Percentiles rank a stretch among this genome's conserved stretches.
phyloP scores from a whole-genome alignment of 768 basidiomycete species.

The Psilocybe subaeruginosa region DNA sequence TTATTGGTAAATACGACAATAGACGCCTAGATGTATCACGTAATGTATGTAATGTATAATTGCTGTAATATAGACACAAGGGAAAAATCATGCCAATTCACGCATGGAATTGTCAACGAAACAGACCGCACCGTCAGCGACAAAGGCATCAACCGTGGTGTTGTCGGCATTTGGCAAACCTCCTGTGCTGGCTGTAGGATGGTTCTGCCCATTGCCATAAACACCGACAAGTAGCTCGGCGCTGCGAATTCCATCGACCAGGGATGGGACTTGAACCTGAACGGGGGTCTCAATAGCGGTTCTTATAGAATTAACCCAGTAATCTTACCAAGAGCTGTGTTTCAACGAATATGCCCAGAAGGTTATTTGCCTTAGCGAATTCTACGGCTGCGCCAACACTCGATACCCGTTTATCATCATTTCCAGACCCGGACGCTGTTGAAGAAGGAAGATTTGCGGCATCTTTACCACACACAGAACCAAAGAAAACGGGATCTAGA shows the following conservation, averaged over 20 bases:
- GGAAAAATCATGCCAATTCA: slow-evolving; percentile 38
- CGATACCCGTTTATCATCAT: slow-evolving; percentile 51
- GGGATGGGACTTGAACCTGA: slow-evolving; percentile 85
- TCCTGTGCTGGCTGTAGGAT: slow-evolving; percentile 33
- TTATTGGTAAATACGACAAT: slow-evolving; percentile 12
- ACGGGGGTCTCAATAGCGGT: slow-evolving; percentile 4
- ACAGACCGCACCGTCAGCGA: slow-evolving; percentile 64
- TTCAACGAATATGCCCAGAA: slow-evolving; percentile 90
- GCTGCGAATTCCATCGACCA: slow-evolving; percentile 88
- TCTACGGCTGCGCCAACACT: slow-evolving; percentile 92
- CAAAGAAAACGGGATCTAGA: slow-evolving; percentile 93
- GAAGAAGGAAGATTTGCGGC: slow-evolving; percentile 37
- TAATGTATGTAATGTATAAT: slow-evolving; percentile 14
- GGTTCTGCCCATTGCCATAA: slow-evolving; percentile 61
- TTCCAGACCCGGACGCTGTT: slow-evolving; percentile 29
- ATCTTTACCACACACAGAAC: slow-evolving; percentile 80
- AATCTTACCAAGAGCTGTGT: slow-evolving; percentile 78
- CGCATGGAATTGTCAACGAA: slow-evolving; percentile 67
- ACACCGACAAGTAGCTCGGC: slow-evolving; percentile 87
- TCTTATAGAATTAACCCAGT: slow-evolving; percentile 6
- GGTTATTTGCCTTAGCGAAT: slow-evolving; percentile 90
- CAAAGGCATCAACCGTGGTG: slow-evolving; percentile 66
- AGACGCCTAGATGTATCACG: slow-evolving; percentile 11
- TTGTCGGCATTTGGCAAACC: slow-evolving; percentile 41
- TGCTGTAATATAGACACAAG: slow-evolving; percentile 9